Conservation (phyloP, 345 rosid genomes). For the Eucalyptus tenuipes region DNA sequence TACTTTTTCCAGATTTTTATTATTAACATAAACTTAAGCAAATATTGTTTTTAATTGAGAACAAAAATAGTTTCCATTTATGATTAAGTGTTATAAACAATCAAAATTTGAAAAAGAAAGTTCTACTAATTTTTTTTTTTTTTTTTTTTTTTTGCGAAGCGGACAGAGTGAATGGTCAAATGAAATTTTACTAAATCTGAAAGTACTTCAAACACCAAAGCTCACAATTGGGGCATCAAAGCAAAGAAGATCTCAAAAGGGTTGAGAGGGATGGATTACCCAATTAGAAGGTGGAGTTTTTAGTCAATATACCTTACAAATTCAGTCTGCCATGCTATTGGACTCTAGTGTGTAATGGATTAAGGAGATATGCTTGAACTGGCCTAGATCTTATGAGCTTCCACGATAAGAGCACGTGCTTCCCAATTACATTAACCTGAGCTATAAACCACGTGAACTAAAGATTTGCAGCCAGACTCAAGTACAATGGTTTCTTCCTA, state of each 20-base stretch:
- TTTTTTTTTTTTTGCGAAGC: neutral
- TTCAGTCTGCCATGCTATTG: too few species aligned
- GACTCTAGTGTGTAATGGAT: too few species aligned
- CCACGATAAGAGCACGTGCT: too few species aligned
- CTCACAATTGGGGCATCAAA: neutral
- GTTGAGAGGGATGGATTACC: neutral
- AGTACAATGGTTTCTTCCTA: too few species aligned
- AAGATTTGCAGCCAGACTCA: too few species aligned
- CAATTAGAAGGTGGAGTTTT: neutral
- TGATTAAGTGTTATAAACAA: neutral
- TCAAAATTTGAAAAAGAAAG: neutral
- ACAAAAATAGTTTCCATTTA: neutral
- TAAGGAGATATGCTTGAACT: too few species aligned
- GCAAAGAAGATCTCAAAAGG: neutral
- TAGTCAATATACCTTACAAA: too few species aligned
- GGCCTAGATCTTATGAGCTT: too few species aligned
- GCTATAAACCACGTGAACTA: too few species aligned
- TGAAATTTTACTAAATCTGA: too few species aligned
- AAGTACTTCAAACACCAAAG: too few species aligned
- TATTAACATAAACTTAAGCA: neutral
- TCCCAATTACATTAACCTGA: fast-evolving
- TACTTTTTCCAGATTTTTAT: neutral
- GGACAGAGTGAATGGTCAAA: neutral
- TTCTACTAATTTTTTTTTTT: fast-evolving
- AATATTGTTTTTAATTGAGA: neutral